Percentiles rank a stretch among this genome's conserved stretches.
phyloP scores from a whole-genome alignment of 2,329 filamentous ascomycete species.

The Periconia sp. region DNA sequence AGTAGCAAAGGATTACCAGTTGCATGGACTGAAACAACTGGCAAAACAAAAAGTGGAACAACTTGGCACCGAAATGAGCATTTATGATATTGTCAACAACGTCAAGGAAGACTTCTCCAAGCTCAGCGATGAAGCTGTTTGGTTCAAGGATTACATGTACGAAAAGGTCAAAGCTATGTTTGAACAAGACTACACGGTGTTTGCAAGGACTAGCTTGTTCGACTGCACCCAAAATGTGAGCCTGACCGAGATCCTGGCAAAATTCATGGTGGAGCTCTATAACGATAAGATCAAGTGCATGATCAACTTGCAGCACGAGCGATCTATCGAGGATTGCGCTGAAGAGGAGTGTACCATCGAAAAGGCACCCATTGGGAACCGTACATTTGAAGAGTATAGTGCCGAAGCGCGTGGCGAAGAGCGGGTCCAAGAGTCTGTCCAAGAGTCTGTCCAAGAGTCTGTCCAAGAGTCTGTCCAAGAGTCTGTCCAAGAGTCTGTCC shows the following conservation, averaged over 20 bases:
- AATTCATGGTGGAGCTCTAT: slow-evolving; percentile 11
- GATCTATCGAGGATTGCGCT: too few species aligned
- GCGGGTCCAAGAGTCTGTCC: too few species aligned
- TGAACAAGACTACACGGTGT: slow-evolving; percentile 11
- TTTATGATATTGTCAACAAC: slow-evolving; percentile 12
- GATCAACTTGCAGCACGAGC: slow-evolving; percentile 1
- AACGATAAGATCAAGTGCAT: slow-evolving; percentile 10
- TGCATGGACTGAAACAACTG: slow-evolving; percentile 14
- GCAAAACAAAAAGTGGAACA: slow-evolving; percentile 11
- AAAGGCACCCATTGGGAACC: too few species aligned
- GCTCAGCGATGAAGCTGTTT: slow-evolving; percentile 2
- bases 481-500: too few species aligned
- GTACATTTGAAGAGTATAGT: too few species aligned
- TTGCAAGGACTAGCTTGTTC: slow-evolving; percentile 11
- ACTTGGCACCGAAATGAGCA: slow-evolving; percentile 6
- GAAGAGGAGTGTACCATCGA: too few species aligned
- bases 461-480: too few species aligned
- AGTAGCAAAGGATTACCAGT: slow-evolving; percentile 9
- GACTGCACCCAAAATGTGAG: slow-evolving; percentile 10
- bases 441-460: too few species aligned
- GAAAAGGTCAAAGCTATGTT: slow-evolving; percentile 11
- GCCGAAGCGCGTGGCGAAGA: too few species aligned
- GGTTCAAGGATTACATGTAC: slow-evolving; percentile 15
- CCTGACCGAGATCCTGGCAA: slow-evolving; percentile 10
- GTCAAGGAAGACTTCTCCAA: slow-evolving; percentile 12